Percentiles rank a stretch among this genome's conserved stretches.
Conservation (phyloP, 352 stramenopile species). For the Globisporangium paddicum region DNA sequence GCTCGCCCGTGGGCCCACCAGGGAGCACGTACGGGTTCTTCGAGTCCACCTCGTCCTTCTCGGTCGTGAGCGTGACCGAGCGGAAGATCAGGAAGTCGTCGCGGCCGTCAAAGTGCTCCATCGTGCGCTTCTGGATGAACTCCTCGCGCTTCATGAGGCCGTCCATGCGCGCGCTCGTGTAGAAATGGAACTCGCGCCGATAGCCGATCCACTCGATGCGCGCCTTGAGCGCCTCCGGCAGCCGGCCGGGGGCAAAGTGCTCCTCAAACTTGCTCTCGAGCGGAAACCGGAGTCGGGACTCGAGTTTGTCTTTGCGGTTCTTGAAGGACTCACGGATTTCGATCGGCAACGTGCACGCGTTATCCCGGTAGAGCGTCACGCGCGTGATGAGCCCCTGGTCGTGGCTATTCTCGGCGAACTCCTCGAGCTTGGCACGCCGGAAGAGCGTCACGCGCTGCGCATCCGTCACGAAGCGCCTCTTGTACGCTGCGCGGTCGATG, state of each 20-base stretch:
- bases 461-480: slow-evolving; percentile 82
- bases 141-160: slow-evolving; percentile 85
- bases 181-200: slow-evolving; percentile 88
- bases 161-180: slow-evolving; percentile 86
- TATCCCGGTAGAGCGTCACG: slow-evolving; percentile 83
- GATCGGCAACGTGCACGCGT: slow-evolving; percentile 66
- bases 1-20: slow-evolving; percentile 59
- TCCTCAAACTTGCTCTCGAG: slow-evolving; percentile 88
- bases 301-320: slow-evolving; percentile 89
- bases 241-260: slow-evolving; percentile 62
- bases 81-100: slow-evolving; percentile 85
- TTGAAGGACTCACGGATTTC: slow-evolving; percentile 91
- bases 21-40: slow-evolving; percentile 81
- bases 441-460: slow-evolving; percentile 89
- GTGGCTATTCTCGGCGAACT: slow-evolving; percentile 90
- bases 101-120: slow-evolving; percentile 82
- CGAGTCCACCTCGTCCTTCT: slow-evolving; percentile 72
- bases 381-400: slow-evolving; percentile 84
- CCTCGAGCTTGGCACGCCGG: slow-evolving; percentile 87
- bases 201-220: slow-evolving; percentile 86
- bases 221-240: slow-evolving; percentile 69
- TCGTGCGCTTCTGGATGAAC: slow-evolving; percentile 82
- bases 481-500: slow-evolving; percentile 71
- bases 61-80: slow-evolving; percentile 68
- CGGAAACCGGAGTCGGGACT: slow-evolving; percentile 66